These are phyloP conservation scores for Candida stauntonica DNA, from an alignment of 805 yeast species.

Conservation along the genomic window DNA sequence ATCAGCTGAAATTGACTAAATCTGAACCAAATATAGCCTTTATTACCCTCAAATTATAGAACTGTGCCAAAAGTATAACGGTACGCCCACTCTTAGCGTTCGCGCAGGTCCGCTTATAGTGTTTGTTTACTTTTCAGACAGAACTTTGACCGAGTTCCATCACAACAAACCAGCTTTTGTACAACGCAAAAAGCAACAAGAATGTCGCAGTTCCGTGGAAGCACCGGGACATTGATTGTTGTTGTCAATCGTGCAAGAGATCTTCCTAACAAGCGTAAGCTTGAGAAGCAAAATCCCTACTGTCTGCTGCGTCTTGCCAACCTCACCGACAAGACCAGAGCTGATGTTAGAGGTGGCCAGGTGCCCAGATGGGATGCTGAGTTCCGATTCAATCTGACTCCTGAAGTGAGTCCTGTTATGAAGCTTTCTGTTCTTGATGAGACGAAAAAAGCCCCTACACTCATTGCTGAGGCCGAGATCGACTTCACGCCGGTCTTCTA, in stretches of 20 bases:
- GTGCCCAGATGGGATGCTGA: conserved; percentile 86
- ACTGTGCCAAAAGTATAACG: no score
- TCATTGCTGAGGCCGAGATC: conserved; percentile 77
- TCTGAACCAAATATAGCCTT: no score
- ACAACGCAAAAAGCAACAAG: conserved; percentile 1
- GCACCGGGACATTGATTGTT: conserved; percentile 56
- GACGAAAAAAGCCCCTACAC: conserved; percentile 77
- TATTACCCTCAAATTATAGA: no score
- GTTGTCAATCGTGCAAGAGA: conserved; percentile 80
- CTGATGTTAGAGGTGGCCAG: conserved; percentile 87
- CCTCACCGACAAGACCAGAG: conserved; percentile 71
- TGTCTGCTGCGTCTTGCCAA: conserved; percentile 79
- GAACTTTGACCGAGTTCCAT: no score
- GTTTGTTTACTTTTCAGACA: conserved; percentile 18
- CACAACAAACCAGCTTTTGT: no score
- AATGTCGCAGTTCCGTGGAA: conserved; percentile 29
- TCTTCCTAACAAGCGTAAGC: conserved; percentile 76
- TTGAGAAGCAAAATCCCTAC: conserved; percentile 94
- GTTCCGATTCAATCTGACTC: conserved; percentile 58
- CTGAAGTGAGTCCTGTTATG: conserved; percentile 59
- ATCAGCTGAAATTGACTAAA: no score
- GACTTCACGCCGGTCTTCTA: conserved; percentile 71
- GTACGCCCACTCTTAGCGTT: no score
- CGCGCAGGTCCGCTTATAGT: no score
- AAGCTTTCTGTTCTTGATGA: conserved; percentile 79